Evolutionary conservation across 768 basidiomycete species (phyloP).

Genomic region (Pilatotrama ljubarskyi): DNA sequence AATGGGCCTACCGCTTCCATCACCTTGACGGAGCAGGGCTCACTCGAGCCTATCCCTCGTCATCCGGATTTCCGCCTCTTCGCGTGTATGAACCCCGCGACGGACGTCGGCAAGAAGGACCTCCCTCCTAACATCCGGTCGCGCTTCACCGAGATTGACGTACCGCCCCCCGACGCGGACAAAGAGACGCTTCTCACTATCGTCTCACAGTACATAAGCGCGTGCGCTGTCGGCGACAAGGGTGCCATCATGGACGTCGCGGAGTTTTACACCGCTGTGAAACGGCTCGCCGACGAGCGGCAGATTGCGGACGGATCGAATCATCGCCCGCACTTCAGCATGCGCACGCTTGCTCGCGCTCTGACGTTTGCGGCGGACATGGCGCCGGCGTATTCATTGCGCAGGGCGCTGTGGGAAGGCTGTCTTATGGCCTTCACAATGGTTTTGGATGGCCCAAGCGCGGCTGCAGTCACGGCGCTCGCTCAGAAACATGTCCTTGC

Average conservation of each 20-base stretch:
- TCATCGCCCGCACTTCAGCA: slow-evolving; percentile 91
- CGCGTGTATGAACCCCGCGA: slow-evolving; percentile 99
- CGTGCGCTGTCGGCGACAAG: slow-evolving; percentile 80
- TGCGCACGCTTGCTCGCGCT: slow-evolving; percentile 92
- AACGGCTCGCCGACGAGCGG: slow-evolving; percentile 68
- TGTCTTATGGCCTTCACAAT: slow-evolving; percentile 98
- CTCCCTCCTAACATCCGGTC: slow-evolving; percentile 87
- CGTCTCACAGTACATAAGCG: slow-evolving; percentile 86
- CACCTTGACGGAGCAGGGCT: slow-evolving; percentile 90
- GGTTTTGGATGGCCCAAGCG: slow-evolving; percentile 78
- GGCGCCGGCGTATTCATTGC: slow-evolving; percentile 71
- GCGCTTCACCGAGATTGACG: slow-evolving; percentile 94
- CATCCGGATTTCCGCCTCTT: slow-evolving; percentile 96
- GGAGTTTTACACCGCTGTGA: slow-evolving; percentile 85
- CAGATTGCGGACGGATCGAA: slow-evolving; percentile 93
- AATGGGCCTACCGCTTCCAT: slow-evolving; percentile 86
- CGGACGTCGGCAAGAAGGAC: slow-evolving; percentile 97
- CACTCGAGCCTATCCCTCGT: slow-evolving; percentile 83
- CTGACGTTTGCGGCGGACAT: slow-evolving; percentile 88
- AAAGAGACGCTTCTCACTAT: slow-evolving; percentile 87
- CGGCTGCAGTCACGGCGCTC: slow-evolving; percentile 60
- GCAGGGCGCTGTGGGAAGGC: slow-evolving; percentile 92
- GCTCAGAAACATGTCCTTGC: slow-evolving; percentile 78
- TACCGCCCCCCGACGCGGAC: slow-evolving; percentile 91
- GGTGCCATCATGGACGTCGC: slow-evolving; percentile 87